phyloP scores from a whole-genome alignment of 225 moss, liverwort and hornwort genomes.

The Antitrichia curtipendula region DNA sequence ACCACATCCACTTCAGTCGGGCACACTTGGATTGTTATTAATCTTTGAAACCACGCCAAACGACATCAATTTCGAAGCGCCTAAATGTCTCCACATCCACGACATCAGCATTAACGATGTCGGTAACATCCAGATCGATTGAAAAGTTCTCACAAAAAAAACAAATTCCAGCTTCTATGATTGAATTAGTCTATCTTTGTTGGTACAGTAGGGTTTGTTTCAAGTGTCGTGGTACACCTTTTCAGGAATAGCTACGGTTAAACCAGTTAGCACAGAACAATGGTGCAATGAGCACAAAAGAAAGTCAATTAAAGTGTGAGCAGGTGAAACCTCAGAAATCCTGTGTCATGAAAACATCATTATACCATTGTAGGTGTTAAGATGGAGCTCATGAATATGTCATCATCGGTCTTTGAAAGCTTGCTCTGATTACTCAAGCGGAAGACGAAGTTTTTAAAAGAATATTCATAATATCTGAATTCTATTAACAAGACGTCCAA shows the following conservation, averaged over 20 bases:
- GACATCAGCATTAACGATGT: background rate
- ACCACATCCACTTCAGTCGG: background rate
- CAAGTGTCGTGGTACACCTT: background rate
- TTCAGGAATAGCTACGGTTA: background rate
- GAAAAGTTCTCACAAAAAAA: too few species aligned
- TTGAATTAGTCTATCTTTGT: background rate
- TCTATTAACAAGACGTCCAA: background rate
- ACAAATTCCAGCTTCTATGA: background rate
- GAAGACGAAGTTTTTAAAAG: background rate
- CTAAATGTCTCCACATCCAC: too few species aligned
- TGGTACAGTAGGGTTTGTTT: too few species aligned
- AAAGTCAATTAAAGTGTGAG: too few species aligned
- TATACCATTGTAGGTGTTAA: background rate
- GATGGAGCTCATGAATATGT: constrained; percentile 2
- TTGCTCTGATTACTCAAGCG: background rate
- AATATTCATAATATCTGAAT: background rate
- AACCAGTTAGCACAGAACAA: background rate
- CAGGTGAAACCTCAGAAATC: background rate
- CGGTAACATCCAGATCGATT: too few species aligned
- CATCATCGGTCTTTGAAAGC: background rate
- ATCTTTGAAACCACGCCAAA: background rate
- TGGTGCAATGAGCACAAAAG: background rate
- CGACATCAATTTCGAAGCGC: too few species aligned
- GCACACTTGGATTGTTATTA: background rate
- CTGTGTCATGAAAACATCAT: background rate